Percentiles rank a stretch among this genome's conserved stretches.
phyloP scores from a whole-genome alignment of 2,329 filamentous ascomycete genomes.

The Xylariaceae sp. region DNA sequence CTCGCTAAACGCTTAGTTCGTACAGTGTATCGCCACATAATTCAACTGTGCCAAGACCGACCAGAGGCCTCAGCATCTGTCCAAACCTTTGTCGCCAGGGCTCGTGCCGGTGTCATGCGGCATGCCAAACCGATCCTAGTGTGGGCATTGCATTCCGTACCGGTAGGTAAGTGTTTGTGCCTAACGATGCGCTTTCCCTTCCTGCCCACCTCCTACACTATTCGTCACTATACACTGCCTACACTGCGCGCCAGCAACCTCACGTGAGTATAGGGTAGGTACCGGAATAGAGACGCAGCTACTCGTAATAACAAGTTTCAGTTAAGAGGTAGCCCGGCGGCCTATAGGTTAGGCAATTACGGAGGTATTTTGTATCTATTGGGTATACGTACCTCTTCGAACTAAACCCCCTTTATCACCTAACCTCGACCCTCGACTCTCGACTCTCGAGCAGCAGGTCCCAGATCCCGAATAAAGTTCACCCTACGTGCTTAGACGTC shows the following conservation, averaged over 20 bases:
- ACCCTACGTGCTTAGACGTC: not conserved
- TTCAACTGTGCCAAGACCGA: too few relatives aligned
- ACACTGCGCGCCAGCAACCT: not conserved
- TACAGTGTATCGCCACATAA: too few relatives aligned
- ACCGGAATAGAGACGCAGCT: not conserved
- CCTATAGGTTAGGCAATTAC: not conserved
- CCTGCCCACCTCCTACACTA: too few relatives aligned
- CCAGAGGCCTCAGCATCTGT: too few relatives aligned
- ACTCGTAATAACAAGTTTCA: not conserved
- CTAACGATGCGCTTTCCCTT: not conserved
- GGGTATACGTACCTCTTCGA: not conserved
- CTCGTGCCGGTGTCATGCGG: too few relatives aligned
- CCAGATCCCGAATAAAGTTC: not conserved
- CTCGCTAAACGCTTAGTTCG: too few relatives aligned
- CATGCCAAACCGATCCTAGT: too few relatives aligned
- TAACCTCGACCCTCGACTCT: too few relatives aligned
- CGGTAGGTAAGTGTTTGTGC: too few relatives aligned
- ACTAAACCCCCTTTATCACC: not conserved
- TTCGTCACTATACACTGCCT: not conserved
- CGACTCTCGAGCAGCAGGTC: not conserved
- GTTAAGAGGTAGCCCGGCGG: not conserved
- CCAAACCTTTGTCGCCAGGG: too few relatives aligned
- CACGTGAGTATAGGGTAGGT: conserved; percentile 1
- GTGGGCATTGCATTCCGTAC: too few relatives aligned
- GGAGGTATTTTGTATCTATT: not conserved